Evolutionary conservation across 768 basidiomycete species (phyloP).

Genomic region (Arthromyces matolae): DNA sequence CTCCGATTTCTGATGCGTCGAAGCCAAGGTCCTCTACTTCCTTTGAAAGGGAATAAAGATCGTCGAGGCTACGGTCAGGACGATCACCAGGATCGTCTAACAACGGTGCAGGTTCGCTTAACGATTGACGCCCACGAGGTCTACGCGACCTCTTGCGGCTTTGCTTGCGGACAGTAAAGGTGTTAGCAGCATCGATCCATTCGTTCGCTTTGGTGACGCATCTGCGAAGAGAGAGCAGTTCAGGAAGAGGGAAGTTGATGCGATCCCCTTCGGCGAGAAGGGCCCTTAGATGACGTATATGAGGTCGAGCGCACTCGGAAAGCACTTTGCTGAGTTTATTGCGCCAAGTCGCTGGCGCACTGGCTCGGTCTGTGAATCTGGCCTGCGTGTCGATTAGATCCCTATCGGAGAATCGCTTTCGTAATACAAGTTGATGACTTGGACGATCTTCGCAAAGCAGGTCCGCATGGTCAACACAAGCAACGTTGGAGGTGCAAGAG

Average conservation of each 20-base stretch:
- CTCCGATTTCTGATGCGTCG: slow-evolving; percentile 71
- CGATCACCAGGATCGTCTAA: slow-evolving; percentile 60
- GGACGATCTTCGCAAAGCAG: slow-evolving; percentile 62
- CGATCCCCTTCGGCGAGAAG: slow-evolving; percentile 88
- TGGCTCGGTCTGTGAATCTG: slow-evolving; percentile 68
- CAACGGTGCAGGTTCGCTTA: slow-evolving; percentile 31
- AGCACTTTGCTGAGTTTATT: slow-evolving; percentile 64
- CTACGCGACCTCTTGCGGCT: slow-evolving; percentile 72
- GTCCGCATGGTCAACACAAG: slow-evolving; percentile 82
- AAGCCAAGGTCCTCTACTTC: slow-evolving; percentile 82
- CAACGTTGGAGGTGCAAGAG: slow-evolving; percentile 70
- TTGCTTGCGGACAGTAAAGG: slow-evolving; percentile 75
- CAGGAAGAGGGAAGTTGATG: slow-evolving; percentile 70
- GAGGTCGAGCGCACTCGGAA: slow-evolving; percentile 64
- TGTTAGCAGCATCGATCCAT: slow-evolving; percentile 85
- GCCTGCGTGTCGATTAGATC: slow-evolving; percentile 65
- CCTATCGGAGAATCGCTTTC: slow-evolving; percentile 78
- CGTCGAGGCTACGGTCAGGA: slow-evolving; percentile 67
- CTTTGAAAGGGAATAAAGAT: slow-evolving; percentile 62
- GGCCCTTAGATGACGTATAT: slow-evolving; percentile 73
- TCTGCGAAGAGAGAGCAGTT: slow-evolving; percentile 67
- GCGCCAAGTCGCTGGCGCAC: slow-evolving; percentile 73
- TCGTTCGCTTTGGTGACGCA: slow-evolving; percentile 79
- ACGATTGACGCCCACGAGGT: slow-evolving; percentile 51
- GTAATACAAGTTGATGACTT: slow-evolving; percentile 52